These are phyloP conservation scores for Geotrichum phurueaensis DNA, from an alignment of 1,139 yeast genomes.

Conservation along the genomic window DNA sequence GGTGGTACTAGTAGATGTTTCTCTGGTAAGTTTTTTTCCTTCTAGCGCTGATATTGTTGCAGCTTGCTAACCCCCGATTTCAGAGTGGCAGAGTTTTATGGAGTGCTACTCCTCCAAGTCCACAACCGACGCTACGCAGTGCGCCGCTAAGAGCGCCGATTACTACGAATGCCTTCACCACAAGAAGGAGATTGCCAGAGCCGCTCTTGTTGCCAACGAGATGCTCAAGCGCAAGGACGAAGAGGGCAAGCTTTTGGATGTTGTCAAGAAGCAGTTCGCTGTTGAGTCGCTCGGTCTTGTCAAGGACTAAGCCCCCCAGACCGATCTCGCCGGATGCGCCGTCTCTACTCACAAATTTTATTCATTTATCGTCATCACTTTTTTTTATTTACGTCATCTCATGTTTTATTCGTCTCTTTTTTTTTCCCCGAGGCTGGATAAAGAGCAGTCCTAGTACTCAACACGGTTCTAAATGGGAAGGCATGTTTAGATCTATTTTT, in stretches of 20 bases:
- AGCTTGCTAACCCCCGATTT: neutral
- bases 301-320: conserved; percentile 20
- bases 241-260: conserved; percentile 22
- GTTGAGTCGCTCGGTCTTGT: conserved; percentile 32
- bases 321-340: neutral
- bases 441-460: neutral
- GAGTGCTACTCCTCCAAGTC: conserved; percentile 42
- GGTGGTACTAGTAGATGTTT: conserved; percentile 48
- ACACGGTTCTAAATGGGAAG: neutral
- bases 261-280: conserved; percentile 23
- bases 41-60: neutral
- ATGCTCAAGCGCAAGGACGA: conserved; percentile 27
- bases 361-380: neutral
- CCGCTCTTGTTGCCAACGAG: conserved; percentile 22
- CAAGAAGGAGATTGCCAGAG: conserved; percentile 35
- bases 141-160: conserved; percentile 42
- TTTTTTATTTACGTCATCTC: neutral
- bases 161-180: conserved; percentile 48
- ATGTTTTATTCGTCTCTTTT: neutral
- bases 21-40: conserved; percentile 32
- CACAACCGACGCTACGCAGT: conserved; percentile 36
- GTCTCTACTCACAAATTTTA: neutral
- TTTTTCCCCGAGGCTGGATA: neutral
- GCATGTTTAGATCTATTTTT: conserved; percentile 3
- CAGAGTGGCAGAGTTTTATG: conserved; percentile 43